Conservation (phyloP, 2,329 filamentous ascomycete species). For the Fusarium euwallaceae region DNA sequence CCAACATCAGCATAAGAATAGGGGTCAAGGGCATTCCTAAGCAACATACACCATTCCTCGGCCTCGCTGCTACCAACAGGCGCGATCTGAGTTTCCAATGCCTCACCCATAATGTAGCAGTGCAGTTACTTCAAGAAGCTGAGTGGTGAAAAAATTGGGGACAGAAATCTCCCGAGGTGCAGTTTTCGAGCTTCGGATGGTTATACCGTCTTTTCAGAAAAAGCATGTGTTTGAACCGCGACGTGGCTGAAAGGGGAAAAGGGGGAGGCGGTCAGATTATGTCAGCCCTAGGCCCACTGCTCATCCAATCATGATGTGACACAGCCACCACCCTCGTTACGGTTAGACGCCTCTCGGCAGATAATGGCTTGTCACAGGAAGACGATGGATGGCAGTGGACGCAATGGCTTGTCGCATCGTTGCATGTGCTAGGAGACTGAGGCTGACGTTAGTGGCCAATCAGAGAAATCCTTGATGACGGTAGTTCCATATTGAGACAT, state of each 20-base stretch:
- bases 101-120: slow-evolving; percentile 28
- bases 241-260: slow-evolving; percentile 37
- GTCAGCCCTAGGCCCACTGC: slow-evolving; percentile 20
- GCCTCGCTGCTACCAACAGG: slow-evolving; percentile 12
- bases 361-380: neutral
- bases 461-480: neutral
- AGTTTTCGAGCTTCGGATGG: slow-evolving; percentile 7
- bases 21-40: neutral
- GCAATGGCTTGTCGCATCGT: neutral
- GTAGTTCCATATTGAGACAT: neutral
- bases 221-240: neutral
- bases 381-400: neutral
- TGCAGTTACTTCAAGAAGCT: neutral
- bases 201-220: slow-evolving; percentile 14
- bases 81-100: slow-evolving; percentile 1
- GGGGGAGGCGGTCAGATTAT: slow-evolving; percentile 25
- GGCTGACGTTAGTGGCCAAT: slow-evolving; percentile 7
- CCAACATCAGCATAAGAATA: neutral
- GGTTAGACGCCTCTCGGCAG: neutral
- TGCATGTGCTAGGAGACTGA: neutral
- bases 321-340: slow-evolving; percentile 5
- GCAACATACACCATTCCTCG: slow-evolving; percentile 36
- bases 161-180: neutral
- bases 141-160: neutral
- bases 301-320: slow-evolving; percentile 6